Percentiles rank a stretch among this genome's conserved stretches.
Evolutionary conservation across 805 yeast species (phyloP).

Genomic region (Kazachstania bromeliacearum): DNA sequence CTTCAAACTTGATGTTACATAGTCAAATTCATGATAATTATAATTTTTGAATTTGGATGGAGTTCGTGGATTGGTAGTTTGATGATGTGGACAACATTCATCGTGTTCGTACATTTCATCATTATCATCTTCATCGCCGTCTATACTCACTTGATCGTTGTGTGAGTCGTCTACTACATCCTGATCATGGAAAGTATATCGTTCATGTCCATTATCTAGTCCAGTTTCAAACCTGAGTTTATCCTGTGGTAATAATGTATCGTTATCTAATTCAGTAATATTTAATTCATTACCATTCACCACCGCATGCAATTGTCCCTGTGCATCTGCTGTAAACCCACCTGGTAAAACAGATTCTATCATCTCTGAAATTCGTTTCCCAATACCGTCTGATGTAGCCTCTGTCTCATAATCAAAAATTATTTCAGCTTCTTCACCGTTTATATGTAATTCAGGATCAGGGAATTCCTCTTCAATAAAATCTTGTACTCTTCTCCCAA

Average conservation of each 20-base stretch:
- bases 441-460: slow-evolving; percentile 21
- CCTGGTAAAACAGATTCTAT: slow-evolving; percentile 24
- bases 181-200: neutral
- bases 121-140: neutral
- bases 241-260: no score
- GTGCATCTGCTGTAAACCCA: slow-evolving; percentile 20
- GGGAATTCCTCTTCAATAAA: slow-evolving; percentile 11
- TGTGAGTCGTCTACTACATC: no score
- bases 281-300: slow-evolving; percentile 20
- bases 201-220: neutral
- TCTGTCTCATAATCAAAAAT: slow-evolving; percentile 26
- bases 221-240: neutral
- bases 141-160: neutral
- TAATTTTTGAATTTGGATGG: slow-evolving; percentile 9
- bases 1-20: slow-evolving; percentile 3
- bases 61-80: slow-evolving; percentile 4
- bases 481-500: slow-evolving; percentile 3
- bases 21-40: slow-evolving; percentile 16
- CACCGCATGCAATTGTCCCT: slow-evolving; percentile 21
- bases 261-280: slow-evolving; percentile 14
- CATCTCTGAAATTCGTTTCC: slow-evolving; percentile 23
- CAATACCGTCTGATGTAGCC: slow-evolving; percentile 19
- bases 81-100: slow-evolving; percentile 9
- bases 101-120: slow-evolving; percentile 5
- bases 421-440: slow-evolving; percentile 23